A percentile compares a stretch with the other conserved stretches of the same genome.
Conservation (phyloP, 768 basidiomycete genomes). For the Boletales sp. region DNA sequence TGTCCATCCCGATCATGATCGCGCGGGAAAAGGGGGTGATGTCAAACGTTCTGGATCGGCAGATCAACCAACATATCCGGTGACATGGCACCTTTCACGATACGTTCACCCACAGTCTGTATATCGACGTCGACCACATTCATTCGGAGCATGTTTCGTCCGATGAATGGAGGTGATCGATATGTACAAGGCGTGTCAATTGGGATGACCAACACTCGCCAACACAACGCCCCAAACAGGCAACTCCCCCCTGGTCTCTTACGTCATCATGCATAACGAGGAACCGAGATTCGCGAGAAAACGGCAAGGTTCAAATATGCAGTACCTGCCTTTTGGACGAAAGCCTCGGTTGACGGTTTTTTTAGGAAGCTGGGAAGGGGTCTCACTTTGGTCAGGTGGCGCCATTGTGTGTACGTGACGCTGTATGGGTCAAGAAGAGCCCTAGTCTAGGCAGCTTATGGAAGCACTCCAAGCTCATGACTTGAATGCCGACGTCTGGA, state of each 20-base stretch:
- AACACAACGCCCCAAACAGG: too few species aligned
- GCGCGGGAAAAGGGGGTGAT: constrained; percentile 1
- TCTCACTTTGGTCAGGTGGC: neutral
- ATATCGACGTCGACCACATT: neutral
- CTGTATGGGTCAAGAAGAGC: too few species aligned
- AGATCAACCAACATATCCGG: constrained; percentile 14
- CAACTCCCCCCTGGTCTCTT: neutral
- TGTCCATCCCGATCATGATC: constrained; percentile 23
- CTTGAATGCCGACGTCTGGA: neutral
- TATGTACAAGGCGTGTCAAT: too few species aligned
- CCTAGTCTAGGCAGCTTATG: too few species aligned
- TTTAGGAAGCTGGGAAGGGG: neutral
- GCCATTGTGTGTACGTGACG: neutral
- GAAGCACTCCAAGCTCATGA: neutral
- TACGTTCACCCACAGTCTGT: too few species aligned
- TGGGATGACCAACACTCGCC: too few species aligned
- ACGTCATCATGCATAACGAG: constrained; percentile 11
- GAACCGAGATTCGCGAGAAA: constrained; percentile 2
- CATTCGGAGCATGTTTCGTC: too few species aligned
- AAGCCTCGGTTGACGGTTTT: neutral
- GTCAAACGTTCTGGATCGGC: constrained; percentile 5
- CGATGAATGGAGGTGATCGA: too few species aligned
- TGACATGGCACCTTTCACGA: neutral
- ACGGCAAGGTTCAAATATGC: neutral
- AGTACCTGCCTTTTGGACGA: neutral